phyloP scores from a whole-genome alignment of 805 yeast species.

The Spathaspora girioi region DNA sequence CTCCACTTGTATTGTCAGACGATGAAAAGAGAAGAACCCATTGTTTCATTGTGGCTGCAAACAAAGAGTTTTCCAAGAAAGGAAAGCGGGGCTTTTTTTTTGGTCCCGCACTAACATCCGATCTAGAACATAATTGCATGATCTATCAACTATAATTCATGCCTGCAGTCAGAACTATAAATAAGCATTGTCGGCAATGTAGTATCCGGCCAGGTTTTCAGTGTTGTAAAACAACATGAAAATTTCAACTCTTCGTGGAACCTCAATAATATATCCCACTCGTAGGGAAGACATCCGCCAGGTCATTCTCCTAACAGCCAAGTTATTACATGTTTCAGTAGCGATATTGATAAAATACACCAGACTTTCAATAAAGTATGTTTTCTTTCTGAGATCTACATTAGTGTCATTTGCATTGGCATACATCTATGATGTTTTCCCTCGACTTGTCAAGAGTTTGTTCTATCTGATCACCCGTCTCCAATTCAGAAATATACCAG shows the following conservation, averaged over 20 bases:
- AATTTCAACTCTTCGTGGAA: not conserved
- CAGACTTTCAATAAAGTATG: not conserved
- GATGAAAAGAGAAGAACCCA: too few relatives aligned
- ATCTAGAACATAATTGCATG: not conserved
- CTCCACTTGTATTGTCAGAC: too few relatives aligned
- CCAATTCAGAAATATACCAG: slow-evolving; percentile 3
- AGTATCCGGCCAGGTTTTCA: not conserved
- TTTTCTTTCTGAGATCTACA: slow-evolving; percentile 3
- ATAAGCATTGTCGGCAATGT: not conserved
- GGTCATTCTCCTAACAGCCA: not conserved
- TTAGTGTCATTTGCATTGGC: slow-evolving; percentile 19
- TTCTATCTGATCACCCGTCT: slow-evolving; percentile 6
- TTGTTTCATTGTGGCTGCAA: not conserved
- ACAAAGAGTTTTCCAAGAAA: not conserved
- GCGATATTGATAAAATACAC: not conserved
- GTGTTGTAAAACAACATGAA: not conserved
- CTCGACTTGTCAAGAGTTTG: slow-evolving; percentile 14
- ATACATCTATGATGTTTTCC: slow-evolving; percentile 22
- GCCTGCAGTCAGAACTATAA: not conserved
- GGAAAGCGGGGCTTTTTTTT: not conserved
- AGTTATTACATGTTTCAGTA: not conserved
- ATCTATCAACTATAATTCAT: not conserved
- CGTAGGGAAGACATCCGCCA: not conserved
- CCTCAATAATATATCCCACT: not conserved
- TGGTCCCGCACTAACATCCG: not conserved